A percentile compares a stretch with the other conserved stretches of the same genome.
These are phyloP conservation scores for Eucalyptus rudis DNA, from an alignment of 345 rosid genomes.

Conservation along the genomic window DNA sequence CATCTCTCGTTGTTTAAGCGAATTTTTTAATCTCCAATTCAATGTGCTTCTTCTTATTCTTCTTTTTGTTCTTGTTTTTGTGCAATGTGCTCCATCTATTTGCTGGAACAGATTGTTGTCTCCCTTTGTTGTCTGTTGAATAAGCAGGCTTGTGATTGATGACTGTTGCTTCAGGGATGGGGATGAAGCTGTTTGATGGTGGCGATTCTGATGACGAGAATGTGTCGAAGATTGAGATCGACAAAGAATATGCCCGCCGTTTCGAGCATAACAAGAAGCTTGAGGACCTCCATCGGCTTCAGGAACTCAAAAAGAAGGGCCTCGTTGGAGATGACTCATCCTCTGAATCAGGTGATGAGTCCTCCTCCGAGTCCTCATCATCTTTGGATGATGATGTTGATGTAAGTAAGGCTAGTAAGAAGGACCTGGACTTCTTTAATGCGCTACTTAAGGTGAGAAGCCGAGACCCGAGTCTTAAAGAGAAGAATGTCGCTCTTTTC, in stretches of 20 bases:
- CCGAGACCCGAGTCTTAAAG: conserved; percentile 33
- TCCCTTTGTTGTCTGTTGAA: not conserved
- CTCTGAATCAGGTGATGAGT: conserved; percentile 9
- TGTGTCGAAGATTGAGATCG: conserved; percentile 33
- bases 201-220: conserved; percentile 7
- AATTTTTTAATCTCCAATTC: not conserved
- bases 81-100: not conserved
- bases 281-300: conserved; percentile 45
- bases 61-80: not conserved
- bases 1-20: not conserved
- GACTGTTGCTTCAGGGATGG: not conserved
- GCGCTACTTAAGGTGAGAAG: conserved; percentile 38
- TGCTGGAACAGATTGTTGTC: not conserved
- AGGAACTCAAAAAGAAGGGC: conserved; percentile 40
- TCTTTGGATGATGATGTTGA: conserved; percentile 10
- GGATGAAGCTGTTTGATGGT: conserved; percentile 37
- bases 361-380: not conserved
- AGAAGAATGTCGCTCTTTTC: conserved; percentile 27
- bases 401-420: not conserved
- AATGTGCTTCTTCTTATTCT: not conserved
- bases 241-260: conserved; percentile 36
- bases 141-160: not conserved
- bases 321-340: not conserved
- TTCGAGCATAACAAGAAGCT: conserved; percentile 54
- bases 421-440: conserved; percentile 26